These are phyloP conservation scores for Exophiala calicioides DNA, from an alignment of 2,329 filamentous ascomycete genomes.

Conservation along the genomic window DNA sequence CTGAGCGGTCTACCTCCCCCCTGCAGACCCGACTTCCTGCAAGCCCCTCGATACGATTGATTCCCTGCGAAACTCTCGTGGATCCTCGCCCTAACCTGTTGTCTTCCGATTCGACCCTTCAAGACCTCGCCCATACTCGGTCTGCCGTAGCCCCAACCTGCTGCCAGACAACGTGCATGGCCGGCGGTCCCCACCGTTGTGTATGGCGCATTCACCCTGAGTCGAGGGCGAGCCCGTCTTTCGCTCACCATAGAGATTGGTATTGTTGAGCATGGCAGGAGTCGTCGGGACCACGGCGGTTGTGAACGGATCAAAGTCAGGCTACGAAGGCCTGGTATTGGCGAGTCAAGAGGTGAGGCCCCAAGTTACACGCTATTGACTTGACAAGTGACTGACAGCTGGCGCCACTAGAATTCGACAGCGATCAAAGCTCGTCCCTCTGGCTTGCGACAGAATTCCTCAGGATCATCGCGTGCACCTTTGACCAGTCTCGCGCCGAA, in stretches of 20 bases:
- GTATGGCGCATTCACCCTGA: constrained; percentile 26
- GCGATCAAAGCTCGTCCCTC: constrained; percentile 19
- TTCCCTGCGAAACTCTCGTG: constrained; percentile 9
- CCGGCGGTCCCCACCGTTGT: constrained; percentile 6
- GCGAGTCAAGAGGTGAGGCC: constrained; percentile 25
- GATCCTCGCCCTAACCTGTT: constrained; percentile 1
- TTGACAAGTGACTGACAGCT: constrained; percentile 16
- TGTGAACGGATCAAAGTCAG: constrained; percentile 13
- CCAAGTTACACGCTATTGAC: constrained; percentile 3
- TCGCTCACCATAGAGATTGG: constrained; percentile 8
- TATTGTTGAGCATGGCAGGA: constrained; percentile 19
- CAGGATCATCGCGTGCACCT: constrained; percentile 22
- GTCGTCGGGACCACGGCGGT: constrained; percentile 20
- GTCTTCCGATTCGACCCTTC: constrained; percentile 2
- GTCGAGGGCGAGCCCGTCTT: constrained; percentile 13
- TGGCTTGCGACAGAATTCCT: constrained; percentile 21
- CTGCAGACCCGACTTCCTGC: constrained; percentile 21
- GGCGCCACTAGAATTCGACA: constrained; percentile 19
- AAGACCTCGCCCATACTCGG: not conserved
- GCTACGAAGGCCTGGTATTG: constrained; percentile 16
- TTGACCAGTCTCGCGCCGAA: constrained; percentile 25
- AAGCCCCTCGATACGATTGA: constrained; percentile 15
- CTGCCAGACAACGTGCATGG: constrained; percentile 7
- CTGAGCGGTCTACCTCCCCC: constrained; percentile 4
- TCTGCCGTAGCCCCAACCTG: not conserved